Conservation (phyloP, 345 rosid species). For the Schrenkiella parvula region DNA sequence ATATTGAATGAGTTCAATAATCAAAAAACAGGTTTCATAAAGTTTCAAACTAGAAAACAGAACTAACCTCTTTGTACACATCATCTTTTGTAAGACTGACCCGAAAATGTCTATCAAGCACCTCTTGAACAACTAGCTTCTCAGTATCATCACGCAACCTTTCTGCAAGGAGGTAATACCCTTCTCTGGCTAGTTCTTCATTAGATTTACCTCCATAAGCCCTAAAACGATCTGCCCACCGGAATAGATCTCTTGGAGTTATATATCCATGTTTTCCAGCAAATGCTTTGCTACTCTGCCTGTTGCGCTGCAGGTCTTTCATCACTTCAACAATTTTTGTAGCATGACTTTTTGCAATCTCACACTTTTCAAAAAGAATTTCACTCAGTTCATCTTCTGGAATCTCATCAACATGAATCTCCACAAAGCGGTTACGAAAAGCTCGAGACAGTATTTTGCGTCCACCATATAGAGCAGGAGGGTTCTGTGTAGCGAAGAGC, state of each 20-base stretch:
- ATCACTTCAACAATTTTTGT: constrained; percentile 81
- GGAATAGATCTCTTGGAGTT: constrained; percentile 93
- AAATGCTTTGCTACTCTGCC: constrained; percentile 92
- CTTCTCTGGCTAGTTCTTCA: constrained; percentile 88
- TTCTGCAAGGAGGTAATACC: constrained; percentile 89
- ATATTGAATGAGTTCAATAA: constrained; percentile 2
- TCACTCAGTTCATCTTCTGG: constrained; percentile 78
- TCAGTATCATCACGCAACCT: constrained; percentile 86
- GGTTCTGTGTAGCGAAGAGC: constrained; percentile 99
- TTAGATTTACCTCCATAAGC: constrained; percentile 51
- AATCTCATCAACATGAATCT: constrained; percentile 96
- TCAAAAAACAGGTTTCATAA: not conserved
- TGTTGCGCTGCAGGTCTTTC: constrained; percentile 86
- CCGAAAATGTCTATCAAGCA: constrained; percentile 65
- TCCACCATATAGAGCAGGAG: constrained; percentile 89
- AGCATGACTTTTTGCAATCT: constrained; percentile 73
- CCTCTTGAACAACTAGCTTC: constrained; percentile 70
- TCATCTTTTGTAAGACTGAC: constrained; percentile 55
- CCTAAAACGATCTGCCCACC: constrained; percentile 91
- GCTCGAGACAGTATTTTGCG: constrained; percentile 98
- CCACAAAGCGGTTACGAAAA: constrained; percentile 95
- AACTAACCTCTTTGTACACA: constrained; percentile 61
- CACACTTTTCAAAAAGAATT: constrained; percentile 62
- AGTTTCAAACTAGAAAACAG: constrained; percentile 1
- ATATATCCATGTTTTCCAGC: constrained; percentile 99